phyloP scores from a whole-genome alignment of 257 asterid genomes.

The Penstemon barbatus region DNA sequence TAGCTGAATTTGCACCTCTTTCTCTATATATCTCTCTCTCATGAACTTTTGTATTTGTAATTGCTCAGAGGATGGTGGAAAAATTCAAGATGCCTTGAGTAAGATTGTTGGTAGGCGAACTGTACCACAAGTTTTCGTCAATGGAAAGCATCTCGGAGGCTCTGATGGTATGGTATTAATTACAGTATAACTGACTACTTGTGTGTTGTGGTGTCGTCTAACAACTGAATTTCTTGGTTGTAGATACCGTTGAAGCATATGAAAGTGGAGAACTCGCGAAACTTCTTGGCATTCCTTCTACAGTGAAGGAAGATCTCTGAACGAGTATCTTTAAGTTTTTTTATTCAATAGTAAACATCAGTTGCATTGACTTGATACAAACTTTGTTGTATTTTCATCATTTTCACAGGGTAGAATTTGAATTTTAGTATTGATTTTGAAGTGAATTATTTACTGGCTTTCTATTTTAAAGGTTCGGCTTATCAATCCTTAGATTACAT shows the following conservation, averaged over 20 bases:
- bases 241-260: slow-evolving; percentile 82
- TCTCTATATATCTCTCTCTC: neutral
- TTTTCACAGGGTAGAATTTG: too few relatives aligned
- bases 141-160: slow-evolving; percentile 91
- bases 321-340: slow-evolving; percentile 9
- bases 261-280: slow-evolving; percentile 68
- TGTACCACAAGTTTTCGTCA: slow-evolving; percentile 86
- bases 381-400: too few relatives aligned
- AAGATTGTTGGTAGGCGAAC: slow-evolving; percentile 57
- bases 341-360: too few relatives aligned
- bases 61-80: slow-evolving; percentile 69
- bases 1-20: neutral
- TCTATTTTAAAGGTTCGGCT: too few relatives aligned
- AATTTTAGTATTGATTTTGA: too few relatives aligned
- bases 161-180: slow-evolving; percentile 66
- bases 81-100: slow-evolving; percentile 61
- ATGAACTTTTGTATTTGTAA: neutral
- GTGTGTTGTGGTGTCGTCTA: neutral
- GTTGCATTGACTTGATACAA: too few relatives aligned
- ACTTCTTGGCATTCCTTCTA: slow-evolving; percentile 53
- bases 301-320: slow-evolving; percentile 66
- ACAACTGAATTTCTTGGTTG: slow-evolving; percentile 23
- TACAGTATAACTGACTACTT: neutral
- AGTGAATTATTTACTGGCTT: too few relatives aligned
- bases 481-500: too few relatives aligned